Evolutionary conservation across 305 asterid genomes (phyloP).

Genomic region (Fraxinus dipetala): DNA sequence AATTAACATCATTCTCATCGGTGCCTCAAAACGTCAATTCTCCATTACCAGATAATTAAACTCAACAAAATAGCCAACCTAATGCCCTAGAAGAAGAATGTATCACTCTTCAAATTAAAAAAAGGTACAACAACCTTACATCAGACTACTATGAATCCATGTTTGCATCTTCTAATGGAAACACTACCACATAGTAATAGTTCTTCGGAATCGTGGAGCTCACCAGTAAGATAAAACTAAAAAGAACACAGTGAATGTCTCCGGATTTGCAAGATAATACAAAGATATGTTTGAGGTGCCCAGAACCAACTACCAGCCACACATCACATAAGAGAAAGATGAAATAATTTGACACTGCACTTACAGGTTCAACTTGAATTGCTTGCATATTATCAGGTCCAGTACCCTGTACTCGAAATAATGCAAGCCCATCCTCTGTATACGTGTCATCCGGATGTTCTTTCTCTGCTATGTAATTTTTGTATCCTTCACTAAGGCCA

Average conservation of each 20-base stretch:
- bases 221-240: neutral
- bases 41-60: neutral
- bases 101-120: neutral
- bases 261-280: slow-evolving; percentile 3
- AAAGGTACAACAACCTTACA: neutral
- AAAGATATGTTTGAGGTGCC: neutral
- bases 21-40: neutral
- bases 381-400: slow-evolving; percentile 76
- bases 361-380: slow-evolving; percentile 86
- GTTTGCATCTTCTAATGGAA: neutral
- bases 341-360: slow-evolving; percentile 18
- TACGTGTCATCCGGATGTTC: slow-evolving; percentile 68
- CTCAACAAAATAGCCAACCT: neutral
- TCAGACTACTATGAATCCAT: neutral
- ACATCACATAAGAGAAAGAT: neutral
- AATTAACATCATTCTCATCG: neutral
- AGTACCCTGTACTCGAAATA: slow-evolving; percentile 80
- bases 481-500: slow-evolving; percentile 65
- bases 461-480: slow-evolving; percentile 51
- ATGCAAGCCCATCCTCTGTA: slow-evolving; percentile 57
- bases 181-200: neutral
- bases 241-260: neutral
- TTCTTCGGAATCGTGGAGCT: neutral
- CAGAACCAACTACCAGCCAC: slow-evolving; percentile 10
- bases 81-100: neutral